These are phyloP conservation scores for Mycena rebaudengoi DNA, from an alignment of 768 basidiomycete genomes.

Conservation along the genomic window DNA sequence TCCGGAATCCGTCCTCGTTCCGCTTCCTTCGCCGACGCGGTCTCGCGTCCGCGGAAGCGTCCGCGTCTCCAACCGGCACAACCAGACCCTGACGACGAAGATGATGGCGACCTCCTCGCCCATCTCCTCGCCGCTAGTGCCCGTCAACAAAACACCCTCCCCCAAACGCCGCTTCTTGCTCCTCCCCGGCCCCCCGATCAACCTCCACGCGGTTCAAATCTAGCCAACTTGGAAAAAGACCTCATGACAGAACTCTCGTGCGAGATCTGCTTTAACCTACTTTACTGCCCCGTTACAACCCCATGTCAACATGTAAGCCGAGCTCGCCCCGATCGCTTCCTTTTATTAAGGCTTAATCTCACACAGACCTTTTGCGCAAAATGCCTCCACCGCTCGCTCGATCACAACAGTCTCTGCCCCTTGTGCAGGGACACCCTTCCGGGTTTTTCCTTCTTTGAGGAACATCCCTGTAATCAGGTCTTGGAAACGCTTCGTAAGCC, in stretches of 20 bases:
- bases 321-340: slow-evolving; percentile 13
- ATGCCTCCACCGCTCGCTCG: slow-evolving; percentile 90
- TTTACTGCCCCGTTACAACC: slow-evolving; percentile 89
- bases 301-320: slow-evolving; percentile 91
- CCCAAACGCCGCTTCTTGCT: slow-evolving; percentile 25
- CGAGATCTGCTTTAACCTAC: slow-evolving; percentile 88
- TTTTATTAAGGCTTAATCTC: slow-evolving; percentile 19
- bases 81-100: slow-evolving; percentile 26
- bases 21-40: slow-evolving; percentile 1
- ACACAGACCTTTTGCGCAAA: slow-evolving; percentile 86
- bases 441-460: slow-evolving; percentile 78
- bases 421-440: slow-evolving; percentile 86
- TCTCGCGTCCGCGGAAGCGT: slow-evolving; percentile 41
- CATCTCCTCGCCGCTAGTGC: slow-evolving; percentile 45
- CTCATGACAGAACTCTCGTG: slow-evolving; percentile 80
- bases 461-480: slow-evolving; percentile 78
- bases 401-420: slow-evolving; percentile 85
- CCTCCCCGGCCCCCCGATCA: slow-evolving; percentile 13
- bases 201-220: no score
- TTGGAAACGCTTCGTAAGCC: slow-evolving; percentile 74
- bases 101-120: slow-evolving; percentile 43
- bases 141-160: slow-evolving; percentile 27
- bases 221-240: slow-evolving; percentile 63
- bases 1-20: slow-evolving; percentile 19
- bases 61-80: slow-evolving; percentile 29